Conservation (phyloP, 164 flowering plant genomes). For the Taxillus chinensis region DNA sequence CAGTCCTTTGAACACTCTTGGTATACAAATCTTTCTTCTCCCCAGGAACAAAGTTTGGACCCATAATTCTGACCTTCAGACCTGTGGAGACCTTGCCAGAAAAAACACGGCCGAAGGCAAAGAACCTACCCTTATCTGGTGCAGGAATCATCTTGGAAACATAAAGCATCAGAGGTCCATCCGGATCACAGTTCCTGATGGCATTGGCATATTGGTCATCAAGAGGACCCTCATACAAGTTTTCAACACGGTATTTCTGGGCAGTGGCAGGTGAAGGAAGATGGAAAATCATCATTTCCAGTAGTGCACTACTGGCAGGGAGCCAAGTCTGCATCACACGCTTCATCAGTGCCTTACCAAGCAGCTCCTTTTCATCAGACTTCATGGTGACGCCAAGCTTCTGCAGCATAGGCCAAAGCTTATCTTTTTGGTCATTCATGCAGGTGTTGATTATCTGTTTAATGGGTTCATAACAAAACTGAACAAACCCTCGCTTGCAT, state of each 20-base stretch:
- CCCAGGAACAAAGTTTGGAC: slow-evolving; percentile 4
- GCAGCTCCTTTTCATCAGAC: slow-evolving; percentile 1
- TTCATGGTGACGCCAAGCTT: slow-evolving; percentile 3
- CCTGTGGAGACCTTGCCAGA: slow-evolving; percentile 3
- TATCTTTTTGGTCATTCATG: slow-evolving; percentile 2
- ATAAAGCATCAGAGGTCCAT: slow-evolving; percentile 3
- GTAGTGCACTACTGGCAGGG: slow-evolving; percentile 1
- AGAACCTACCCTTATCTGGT: slow-evolving; percentile 3
- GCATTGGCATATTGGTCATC: slow-evolving; percentile 1
- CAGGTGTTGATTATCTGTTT: slow-evolving; percentile 5
- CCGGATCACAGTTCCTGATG: slow-evolving; percentile 2
- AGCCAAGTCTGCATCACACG: slow-evolving; percentile 6
- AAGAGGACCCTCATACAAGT: slow-evolving; percentile 2
- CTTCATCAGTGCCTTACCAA: slow-evolving; percentile 3
- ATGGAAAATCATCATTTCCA: slow-evolving; percentile 3
- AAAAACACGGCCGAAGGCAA: slow-evolving; percentile 4
- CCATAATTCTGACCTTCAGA: slow-evolving; percentile 3
- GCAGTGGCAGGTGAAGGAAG: slow-evolving; percentile 1
- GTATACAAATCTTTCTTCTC: neutral
- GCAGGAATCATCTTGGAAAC: slow-evolving; percentile 4
- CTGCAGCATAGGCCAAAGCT: slow-evolving; percentile 5
- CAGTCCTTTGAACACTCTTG: slow-evolving; percentile 4
- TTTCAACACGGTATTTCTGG: slow-evolving; percentile 2
- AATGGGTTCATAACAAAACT: slow-evolving; percentile 3
- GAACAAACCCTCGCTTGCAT: slow-evolving; percentile 1